Conservation (phyloP, 805 yeast species). For the Kodamaea jinghongensis region DNA sequence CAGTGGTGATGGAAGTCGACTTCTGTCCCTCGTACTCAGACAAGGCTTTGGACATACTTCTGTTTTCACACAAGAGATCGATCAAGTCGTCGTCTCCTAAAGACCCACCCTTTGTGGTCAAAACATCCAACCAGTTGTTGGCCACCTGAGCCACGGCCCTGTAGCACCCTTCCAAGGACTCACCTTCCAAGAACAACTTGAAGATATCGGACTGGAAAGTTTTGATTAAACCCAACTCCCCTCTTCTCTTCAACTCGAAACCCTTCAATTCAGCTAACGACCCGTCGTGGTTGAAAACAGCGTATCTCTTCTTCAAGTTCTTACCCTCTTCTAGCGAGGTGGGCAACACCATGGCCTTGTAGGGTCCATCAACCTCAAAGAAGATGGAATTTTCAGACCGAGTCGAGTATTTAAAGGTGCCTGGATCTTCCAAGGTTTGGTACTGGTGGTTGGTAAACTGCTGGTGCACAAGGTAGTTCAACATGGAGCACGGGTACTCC, state of each 20-base stretch:
- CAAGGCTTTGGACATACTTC: conserved; percentile 89
- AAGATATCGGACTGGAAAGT: conserved; percentile 94
- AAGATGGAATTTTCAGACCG: conserved; percentile 90
- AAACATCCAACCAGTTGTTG: conserved; percentile 91
- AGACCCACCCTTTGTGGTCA: conserved; percentile 81
- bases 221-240: conserved; percentile 89
- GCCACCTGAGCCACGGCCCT: conserved; percentile 89
- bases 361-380: conserved; percentile 98
- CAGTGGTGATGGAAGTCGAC: conserved; percentile 94
- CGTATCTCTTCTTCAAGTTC: conserved; percentile 93
- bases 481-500: conserved; percentile 95
- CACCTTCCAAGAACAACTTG: conserved; percentile 85
- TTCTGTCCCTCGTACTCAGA: conserved; percentile 88
- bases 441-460: conserved; percentile 92
- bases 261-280: conserved; percentile 94
- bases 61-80: conserved; percentile 92
- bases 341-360: conserved; percentile 94
- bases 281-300: conserved; percentile 95
- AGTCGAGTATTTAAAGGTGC: conserved; percentile 65
- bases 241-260: conserved; percentile 93
- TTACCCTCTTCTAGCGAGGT: conserved; percentile 97
- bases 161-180: conserved; percentile 75
- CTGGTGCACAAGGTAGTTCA: conserved; percentile 88
- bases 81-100: conserved; percentile 92
- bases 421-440: conserved; percentile 77